Conservation (phyloP, 371 early-diverging fungal species). For the Syncephalastrum racemosum region DNA sequence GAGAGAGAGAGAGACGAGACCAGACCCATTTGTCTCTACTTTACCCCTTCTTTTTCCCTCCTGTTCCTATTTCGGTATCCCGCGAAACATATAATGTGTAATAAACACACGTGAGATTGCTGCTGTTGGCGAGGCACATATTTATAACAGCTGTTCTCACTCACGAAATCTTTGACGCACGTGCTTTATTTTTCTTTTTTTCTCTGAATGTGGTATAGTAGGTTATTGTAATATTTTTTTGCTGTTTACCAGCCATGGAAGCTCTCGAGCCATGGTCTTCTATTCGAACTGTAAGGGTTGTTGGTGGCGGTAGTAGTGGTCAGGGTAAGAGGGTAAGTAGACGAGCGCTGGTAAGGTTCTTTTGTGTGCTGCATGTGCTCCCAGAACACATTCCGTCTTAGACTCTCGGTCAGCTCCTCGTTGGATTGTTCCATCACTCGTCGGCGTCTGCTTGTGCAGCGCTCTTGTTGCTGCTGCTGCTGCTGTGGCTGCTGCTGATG, state of each 20-base stretch:
- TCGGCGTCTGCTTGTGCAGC: constrained; percentile 11
- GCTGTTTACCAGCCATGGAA: constrained; percentile 24
- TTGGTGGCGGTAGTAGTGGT: not conserved
- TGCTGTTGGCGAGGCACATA: too few species aligned
- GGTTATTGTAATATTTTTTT: too few species aligned
- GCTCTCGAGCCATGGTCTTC: constrained; percentile 22
- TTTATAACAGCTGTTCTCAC: too few species aligned
- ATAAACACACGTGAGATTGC: too few species aligned
- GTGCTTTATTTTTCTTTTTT: too few species aligned
- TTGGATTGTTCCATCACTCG: constrained; percentile 10
- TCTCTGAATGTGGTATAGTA: too few species aligned
- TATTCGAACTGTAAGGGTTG: constrained; percentile 6
- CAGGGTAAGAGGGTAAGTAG: not conserved
- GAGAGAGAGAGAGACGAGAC: too few species aligned
- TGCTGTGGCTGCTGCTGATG: constrained; percentile 6
- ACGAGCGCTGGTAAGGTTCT: constrained; percentile 13
- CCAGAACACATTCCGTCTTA: constrained; percentile 27
- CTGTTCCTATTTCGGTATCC: too few species aligned
- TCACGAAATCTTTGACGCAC: too few species aligned
- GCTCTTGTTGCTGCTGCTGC: constrained; percentile 10
- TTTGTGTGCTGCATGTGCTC: constrained; percentile 30
- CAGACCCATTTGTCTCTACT: too few species aligned
- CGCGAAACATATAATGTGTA: too few species aligned
- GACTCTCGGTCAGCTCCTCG: constrained; percentile 28
- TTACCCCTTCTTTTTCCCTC: too few species aligned